Percentiles rank a stretch among this genome's conserved stretches.
Evolutionary conservation across 2,329 filamentous ascomycete species (phyloP).

Genomic region (Raffaelea ambrosiae): DNA sequence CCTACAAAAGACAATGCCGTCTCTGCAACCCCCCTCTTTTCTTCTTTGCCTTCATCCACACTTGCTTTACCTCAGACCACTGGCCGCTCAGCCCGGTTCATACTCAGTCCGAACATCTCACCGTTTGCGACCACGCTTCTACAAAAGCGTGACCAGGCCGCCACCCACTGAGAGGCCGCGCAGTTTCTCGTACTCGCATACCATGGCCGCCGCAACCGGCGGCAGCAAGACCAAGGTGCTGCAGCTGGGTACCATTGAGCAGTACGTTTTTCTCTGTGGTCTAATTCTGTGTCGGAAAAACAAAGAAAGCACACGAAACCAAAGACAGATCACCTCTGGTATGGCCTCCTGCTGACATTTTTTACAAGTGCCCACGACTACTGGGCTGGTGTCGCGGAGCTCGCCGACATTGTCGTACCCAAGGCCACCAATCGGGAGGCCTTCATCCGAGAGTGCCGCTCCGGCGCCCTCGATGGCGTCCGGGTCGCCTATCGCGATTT

Average conservation of each 20-base stretch:
- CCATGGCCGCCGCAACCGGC: not conserved
- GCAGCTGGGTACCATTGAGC: conserved; percentile 53
- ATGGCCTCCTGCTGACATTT: not conserved
- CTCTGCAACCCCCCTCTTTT: too few relatives aligned
- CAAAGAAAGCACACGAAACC: too few relatives aligned
- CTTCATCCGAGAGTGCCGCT: conserved; percentile 12
- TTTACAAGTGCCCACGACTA: conserved; percentile 50
- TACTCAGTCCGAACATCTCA: too few relatives aligned
- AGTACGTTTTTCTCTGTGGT: conserved; percentile 44
- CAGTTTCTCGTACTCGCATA: not conserved
- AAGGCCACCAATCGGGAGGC: conserved; percentile 6
- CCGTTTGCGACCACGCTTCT: too few relatives aligned
- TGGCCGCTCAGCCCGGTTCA: too few relatives aligned
- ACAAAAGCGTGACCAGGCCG: too few relatives aligned
- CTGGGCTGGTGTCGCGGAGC: conserved; percentile 51
- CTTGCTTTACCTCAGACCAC: too few relatives aligned
- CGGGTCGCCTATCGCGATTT: conserved; percentile 51
- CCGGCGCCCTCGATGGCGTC: conserved; percentile 11
- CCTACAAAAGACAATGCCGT: too few relatives aligned
- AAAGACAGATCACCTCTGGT: not conserved
- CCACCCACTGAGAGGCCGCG: too few relatives aligned
- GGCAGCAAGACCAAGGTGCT: conserved; percentile 41
- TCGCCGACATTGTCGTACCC: conserved; percentile 54
- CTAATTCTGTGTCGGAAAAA: too few relatives aligned
- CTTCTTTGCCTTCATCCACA: too few relatives aligned